A percentile compares a stretch with the other conserved stretches of the same genome.
These are phyloP conservation scores for Tylopilus rubrobrunneus DNA, from an alignment of 768 basidiomycete species.

Conservation along the genomic window DNA sequence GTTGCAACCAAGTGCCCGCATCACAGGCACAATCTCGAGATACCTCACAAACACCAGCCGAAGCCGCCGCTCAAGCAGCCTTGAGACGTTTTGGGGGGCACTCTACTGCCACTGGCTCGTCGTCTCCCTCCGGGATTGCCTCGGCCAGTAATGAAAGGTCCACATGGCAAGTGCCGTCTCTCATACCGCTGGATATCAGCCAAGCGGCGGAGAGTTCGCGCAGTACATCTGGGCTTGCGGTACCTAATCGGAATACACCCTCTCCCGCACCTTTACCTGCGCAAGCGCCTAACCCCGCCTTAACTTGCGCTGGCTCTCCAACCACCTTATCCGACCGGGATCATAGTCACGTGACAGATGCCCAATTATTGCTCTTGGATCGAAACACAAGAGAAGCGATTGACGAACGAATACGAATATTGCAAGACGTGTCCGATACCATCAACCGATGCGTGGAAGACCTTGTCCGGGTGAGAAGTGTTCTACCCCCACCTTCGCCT, in stretches of 20 bases:
- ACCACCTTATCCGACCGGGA: slow-evolving; percentile 34
- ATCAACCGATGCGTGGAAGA: slow-evolving; percentile 78
- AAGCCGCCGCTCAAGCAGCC: slow-evolving; percentile 68
- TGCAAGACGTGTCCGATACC: slow-evolving; percentile 73
- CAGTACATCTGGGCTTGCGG: not conserved
- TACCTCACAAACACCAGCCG: slow-evolving; percentile 33
- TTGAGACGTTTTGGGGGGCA: slow-evolving; percentile 43
- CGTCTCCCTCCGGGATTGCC: slow-evolving; percentile 8
- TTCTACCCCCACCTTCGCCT: slow-evolving; percentile 45
- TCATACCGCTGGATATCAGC: slow-evolving; percentile 23
- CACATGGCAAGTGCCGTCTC: slow-evolving; percentile 22
- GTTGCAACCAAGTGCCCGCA: not conserved
- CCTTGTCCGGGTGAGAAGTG: slow-evolving; percentile 68
- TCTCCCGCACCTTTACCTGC: not conserved
- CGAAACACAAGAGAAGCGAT: slow-evolving; percentile 72
- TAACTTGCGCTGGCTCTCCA: not conserved
- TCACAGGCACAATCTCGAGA: slow-evolving; percentile 11
- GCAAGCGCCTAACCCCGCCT: not conserved
- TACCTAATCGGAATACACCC: slow-evolving; percentile 11
- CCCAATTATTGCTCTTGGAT: slow-evolving; percentile 65
- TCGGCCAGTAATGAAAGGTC: slow-evolving; percentile 9
- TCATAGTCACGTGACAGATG: slow-evolving; percentile 32
- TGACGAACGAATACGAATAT: slow-evolving; percentile 74
- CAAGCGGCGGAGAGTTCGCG: not conserved
- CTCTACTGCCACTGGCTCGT: slow-evolving; percentile 9